Conservation (phyloP, 2,329 filamentous ascomycete genomes). For the Fusarium verrucosum region DNA sequence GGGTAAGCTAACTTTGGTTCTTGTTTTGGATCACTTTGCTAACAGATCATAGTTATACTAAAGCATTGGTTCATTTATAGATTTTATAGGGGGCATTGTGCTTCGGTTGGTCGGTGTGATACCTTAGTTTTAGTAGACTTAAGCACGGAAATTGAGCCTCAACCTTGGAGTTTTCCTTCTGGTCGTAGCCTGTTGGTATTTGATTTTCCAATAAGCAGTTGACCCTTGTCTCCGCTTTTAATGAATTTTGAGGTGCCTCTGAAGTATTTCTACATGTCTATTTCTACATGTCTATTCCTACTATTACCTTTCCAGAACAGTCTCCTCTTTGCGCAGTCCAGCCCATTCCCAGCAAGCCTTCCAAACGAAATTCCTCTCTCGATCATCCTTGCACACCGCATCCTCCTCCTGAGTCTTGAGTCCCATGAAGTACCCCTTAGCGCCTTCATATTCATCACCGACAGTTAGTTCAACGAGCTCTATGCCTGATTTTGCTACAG, state of each 20-base stretch:
- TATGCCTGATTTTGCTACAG: conserved; percentile 19
- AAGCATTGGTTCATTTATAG: not conserved
- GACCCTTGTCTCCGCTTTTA: no score
- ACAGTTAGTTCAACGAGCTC: conserved; percentile 31
- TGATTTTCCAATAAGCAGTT: no score
- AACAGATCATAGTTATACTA: conserved; percentile 32
- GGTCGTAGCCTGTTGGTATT: no score
- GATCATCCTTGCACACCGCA: not conserved
- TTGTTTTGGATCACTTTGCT: not conserved
- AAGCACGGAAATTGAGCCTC: not conserved
- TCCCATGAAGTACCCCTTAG: conserved; percentile 25
- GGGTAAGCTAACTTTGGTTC: conserved; percentile 12
- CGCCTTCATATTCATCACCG: not conserved
- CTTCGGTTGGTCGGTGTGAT: not conserved
- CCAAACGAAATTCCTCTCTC: conserved; percentile 14
- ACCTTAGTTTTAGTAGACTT: not conserved
- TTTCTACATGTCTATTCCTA: no score
- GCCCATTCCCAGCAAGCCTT: conserved; percentile 34
- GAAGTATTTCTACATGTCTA: no score
- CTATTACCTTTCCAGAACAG: conserved; percentile 3
- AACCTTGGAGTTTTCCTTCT: no score
- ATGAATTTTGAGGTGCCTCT: no score
- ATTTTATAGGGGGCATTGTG: not conserved
- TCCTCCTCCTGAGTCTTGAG: not conserved
- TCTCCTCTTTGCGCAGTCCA: conserved; percentile 17